These are phyloP conservation scores for Amesomyces nigricolor DNA, from an alignment of 2,329 filamentous ascomycete species.

Conservation along the genomic window DNA sequence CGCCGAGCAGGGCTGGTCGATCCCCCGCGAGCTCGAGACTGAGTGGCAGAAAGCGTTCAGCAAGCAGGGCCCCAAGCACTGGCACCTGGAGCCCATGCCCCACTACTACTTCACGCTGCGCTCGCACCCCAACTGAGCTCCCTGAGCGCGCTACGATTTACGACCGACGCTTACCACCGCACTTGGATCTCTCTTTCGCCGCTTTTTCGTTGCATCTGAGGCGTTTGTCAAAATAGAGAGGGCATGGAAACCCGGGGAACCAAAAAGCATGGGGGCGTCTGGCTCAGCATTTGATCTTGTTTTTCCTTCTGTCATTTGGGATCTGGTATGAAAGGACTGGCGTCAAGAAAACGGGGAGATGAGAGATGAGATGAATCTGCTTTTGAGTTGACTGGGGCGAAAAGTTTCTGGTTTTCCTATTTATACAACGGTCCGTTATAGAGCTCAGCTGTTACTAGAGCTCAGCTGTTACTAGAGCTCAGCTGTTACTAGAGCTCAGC, in stretches of 20 bases:
- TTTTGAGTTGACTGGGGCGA: background rate
- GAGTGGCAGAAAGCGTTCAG: constrained; percentile 51
- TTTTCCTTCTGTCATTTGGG: background rate
- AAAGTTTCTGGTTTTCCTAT: background rate
- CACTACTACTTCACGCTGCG: constrained; percentile 52
- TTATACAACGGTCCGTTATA: background rate
- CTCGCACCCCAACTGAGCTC: constrained; percentile 45
- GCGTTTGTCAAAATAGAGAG: constrained; percentile 2
- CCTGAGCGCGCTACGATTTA: background rate
- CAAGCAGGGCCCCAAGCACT: constrained; percentile 39
- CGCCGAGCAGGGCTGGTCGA: constrained; percentile 44
- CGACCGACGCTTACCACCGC: background rate
- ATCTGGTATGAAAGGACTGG: background rate
- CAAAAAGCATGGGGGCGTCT: constrained; percentile 4
- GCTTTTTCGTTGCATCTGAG: constrained; percentile 4
- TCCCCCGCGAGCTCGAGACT: constrained; percentile 43
- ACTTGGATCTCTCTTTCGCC: constrained; percentile 6
- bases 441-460: background rate
- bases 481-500: background rate
- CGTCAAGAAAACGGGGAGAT: background rate
- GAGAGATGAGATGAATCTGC: background rate
- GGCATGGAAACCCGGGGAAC: background rate
- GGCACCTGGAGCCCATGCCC: constrained; percentile 58
- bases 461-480: background rate
- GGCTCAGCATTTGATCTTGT: background rate